These are phyloP conservation scores for Ceriops tagal DNA, from an alignment of 345 rosid species.

Conservation along the genomic window DNA sequence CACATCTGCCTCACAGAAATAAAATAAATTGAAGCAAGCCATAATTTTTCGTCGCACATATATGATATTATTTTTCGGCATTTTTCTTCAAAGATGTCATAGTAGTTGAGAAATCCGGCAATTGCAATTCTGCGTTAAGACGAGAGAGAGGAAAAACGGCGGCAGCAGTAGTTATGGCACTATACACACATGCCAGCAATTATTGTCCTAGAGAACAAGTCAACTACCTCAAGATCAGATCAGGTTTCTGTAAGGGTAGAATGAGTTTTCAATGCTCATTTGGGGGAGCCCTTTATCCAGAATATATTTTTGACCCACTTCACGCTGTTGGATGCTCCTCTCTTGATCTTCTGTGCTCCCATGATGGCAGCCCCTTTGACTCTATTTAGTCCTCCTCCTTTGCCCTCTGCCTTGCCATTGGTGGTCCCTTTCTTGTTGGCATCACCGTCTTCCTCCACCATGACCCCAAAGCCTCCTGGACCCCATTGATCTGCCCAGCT, in stretches of 20 bases:
- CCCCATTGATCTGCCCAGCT: slow-evolving; percentile 99
- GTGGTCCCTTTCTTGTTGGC: slow-evolving; percentile 32
- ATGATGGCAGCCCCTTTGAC: slow-evolving; percentile 35
- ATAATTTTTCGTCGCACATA: too few species aligned
- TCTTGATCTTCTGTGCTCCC: slow-evolving; percentile 38
- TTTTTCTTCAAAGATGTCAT: too few species aligned
- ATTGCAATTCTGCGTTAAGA: too few species aligned
- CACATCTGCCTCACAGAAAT: too few species aligned
- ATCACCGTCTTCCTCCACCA: slow-evolving; percentile 37
- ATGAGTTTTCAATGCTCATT: neutral
- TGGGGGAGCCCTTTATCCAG: slow-evolving; percentile 33
- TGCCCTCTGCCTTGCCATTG: slow-evolving; percentile 37
- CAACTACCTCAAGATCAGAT: neutral
- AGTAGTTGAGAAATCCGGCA: too few species aligned
- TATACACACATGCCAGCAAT: too few species aligned
- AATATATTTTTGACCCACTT: slow-evolving; percentile 61
- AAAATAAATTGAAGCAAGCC: too few species aligned
- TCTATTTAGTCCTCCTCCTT: slow-evolving; percentile 27
- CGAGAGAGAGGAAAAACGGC: too few species aligned
- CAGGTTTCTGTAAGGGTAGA: neutral
- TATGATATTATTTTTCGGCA: too few species aligned
- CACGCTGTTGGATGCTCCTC: slow-evolving; percentile 38
- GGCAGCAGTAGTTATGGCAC: too few species aligned
- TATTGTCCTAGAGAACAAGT: too few species aligned
- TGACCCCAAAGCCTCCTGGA: slow-evolving; percentile 60